These are phyloP conservation scores for Colletotrichum sp. DNA, from an alignment of 2,329 filamentous ascomycete species.

Conservation along the genomic window DNA sequence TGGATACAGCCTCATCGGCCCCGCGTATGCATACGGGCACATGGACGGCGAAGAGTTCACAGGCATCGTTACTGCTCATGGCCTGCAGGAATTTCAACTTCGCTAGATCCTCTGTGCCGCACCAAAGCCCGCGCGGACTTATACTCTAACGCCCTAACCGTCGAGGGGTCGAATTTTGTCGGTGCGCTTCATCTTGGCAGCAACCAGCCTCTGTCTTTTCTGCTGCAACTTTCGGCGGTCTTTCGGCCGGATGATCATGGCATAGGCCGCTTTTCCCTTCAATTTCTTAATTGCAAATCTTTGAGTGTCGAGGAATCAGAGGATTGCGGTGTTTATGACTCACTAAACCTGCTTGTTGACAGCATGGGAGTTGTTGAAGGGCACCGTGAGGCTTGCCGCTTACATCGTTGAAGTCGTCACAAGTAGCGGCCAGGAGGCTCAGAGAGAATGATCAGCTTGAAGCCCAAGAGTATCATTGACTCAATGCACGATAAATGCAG, in stretches of 20 bases:
- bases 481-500: constrained; percentile 29
- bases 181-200: constrained; percentile 23
- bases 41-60: neutral
- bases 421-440: neutral
- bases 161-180: constrained; percentile 16
- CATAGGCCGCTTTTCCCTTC: neutral
- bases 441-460: no score
- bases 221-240: constrained; percentile 9
- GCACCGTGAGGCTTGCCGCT: neutral
- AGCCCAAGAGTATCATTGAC: constrained; percentile 25
- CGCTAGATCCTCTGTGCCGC: neutral
- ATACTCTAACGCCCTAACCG: constrained; percentile 21
- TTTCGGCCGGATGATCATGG: neutral
- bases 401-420: neutral
- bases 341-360: neutral
- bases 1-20: neutral
- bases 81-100: neutral
- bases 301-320: constrained; percentile 2
- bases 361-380: neutral
- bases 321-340: neutral
- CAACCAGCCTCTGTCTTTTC: constrained; percentile 11
- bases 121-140: neutral
- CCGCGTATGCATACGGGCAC: neutral
- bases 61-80: neutral
- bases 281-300: neutral